Evolutionary conservation across 331 rosid genomes (phyloP), one percentile per base, ranked within the genome.

Genomic region (Rhamnella rubrinervis): DNA sequence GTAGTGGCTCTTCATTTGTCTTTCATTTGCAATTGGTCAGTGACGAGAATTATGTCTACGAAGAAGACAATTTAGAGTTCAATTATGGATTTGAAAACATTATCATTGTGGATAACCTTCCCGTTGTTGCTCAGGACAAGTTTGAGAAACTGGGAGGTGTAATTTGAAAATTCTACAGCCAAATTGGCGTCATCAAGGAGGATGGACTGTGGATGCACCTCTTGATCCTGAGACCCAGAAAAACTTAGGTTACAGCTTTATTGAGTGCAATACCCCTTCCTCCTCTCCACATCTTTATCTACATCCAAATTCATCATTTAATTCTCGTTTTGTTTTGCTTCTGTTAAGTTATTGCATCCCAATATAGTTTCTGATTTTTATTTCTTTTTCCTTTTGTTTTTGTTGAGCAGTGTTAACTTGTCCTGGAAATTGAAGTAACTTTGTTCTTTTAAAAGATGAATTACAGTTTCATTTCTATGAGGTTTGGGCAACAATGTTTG

Each of bases 171-270:
- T 90, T 90, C 18, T 90, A 82, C 26, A 72, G 96, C 31, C 98
- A 93, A 84, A 86, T 90, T 76, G 96, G 97, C 50, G 78, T 71
- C n/a, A 81, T 93, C 26, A 93, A 82, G 67, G 96, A 85, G 1
- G 96, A 81, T 41, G 98, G 98, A 2, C 78, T 93, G 6, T 93
- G 89, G 90, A 93, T 93, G 98, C n/a, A n/a, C 98, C 98, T 0
- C 68, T 88, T 0, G 97, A 88, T 35, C 71, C 88, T 5, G 80
- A 64, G 18, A 60, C 88, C 2, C 72, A 77, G 10, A 90, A 85
- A 73, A 79, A 88, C 5, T 57, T 85, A 55, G 98, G 98, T 0
- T 90, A 85, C 41, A 88, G 98, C 82, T 88, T 90, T 73, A 75
- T 93, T 51, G 98, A 93, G 86, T 93, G 69, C 70, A 82, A 82